Evolutionary conservation across 2,329 filamentous ascomycete genomes (phyloP).

Genomic region (Fusarium cicatricum): DNA sequence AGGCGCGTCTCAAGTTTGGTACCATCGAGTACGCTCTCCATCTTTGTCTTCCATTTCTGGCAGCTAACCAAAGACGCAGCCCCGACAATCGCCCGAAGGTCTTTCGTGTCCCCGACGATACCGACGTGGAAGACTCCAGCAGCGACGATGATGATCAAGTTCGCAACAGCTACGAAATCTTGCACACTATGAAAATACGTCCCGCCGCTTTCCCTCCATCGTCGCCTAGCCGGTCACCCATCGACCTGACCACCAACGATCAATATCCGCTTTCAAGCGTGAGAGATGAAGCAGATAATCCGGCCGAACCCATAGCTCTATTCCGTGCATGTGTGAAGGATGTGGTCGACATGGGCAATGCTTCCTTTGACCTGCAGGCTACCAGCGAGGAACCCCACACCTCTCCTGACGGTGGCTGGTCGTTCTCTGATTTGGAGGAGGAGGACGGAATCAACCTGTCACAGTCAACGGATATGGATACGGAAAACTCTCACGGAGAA

Average conservation of each 20-base stretch:
- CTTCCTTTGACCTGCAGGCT: background rate
- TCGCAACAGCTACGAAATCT: constrained; percentile 38
- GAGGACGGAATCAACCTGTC: constrained; percentile 12
- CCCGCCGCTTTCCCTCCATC: constrained; percentile 26
- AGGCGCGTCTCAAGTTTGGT: constrained; percentile 45
- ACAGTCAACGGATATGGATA: constrained; percentile 31
- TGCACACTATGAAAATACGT: constrained; percentile 42
- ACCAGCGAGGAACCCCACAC: background rate
- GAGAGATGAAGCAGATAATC: constrained; percentile 15
- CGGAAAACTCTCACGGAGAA: constrained; percentile 15
- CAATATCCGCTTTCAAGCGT: constrained; percentile 24
- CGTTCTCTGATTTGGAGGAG: constrained; percentile 11
- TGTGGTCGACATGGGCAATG: constrained; percentile 5
- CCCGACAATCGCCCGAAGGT: constrained; percentile 41
- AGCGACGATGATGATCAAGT: constrained; percentile 43
- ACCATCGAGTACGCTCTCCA: constrained; percentile 33
- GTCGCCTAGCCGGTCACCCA: constrained; percentile 14
- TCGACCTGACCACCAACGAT: constrained; percentile 39
- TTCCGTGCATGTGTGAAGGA: background rate
- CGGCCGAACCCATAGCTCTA: background rate
- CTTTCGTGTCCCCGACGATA: constrained; percentile 56
- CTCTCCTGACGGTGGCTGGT: constrained; percentile 2
- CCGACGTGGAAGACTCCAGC: constrained; percentile 44
- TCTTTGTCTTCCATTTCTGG: background rate
- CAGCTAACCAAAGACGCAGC: constrained; percentile 36